Percentiles rank a stretch among this genome's conserved stretches.
These are phyloP conservation scores for Aureobasidium sp. DNA, from an alignment of 2,329 filamentous ascomycete species.

Conservation along the genomic window DNA sequence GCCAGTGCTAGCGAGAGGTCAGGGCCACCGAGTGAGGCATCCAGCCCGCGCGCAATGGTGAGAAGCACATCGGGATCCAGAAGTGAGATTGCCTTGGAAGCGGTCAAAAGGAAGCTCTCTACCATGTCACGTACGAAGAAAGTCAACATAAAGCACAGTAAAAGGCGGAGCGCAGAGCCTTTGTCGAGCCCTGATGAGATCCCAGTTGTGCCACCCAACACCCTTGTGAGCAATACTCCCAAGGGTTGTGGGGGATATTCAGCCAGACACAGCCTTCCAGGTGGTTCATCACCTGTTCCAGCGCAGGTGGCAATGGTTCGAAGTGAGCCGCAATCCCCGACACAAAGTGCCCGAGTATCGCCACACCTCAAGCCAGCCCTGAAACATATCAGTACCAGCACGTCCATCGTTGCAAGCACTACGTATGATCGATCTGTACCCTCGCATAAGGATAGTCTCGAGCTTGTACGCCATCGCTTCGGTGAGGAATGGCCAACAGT, in stretches of 20 bases:
- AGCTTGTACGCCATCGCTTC: constrained; percentile 20
- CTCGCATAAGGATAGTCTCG: constrained; percentile 24
- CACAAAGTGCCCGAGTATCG: background rate
- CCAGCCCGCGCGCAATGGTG: background rate
- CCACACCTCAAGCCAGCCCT: background rate
- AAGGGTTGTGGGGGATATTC: background rate
- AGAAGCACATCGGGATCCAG: background rate
- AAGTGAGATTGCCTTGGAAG: background rate
- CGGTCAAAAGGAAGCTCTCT: background rate
- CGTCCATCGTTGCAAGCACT: constrained; percentile 17
- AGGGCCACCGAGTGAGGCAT: background rate
- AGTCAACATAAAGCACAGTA: background rate
- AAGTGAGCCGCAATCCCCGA: background rate
- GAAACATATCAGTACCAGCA: constrained; percentile 4
- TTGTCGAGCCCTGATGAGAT: background rate
- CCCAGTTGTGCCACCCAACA: background rate
- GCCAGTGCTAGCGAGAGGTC: background rate
- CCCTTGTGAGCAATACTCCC: background rate
- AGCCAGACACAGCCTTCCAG: background rate
- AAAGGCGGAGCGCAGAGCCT: background rate
- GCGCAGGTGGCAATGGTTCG: no score
- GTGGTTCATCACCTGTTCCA: background rate
- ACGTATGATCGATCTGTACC: constrained; percentile 18
- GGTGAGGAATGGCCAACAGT: constrained; percentile 13
- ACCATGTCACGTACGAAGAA: background rate